phyloP scores from a whole-genome alignment of 2,329 filamentous ascomycete genomes.

The Fusarium oligoseptatum region DNA sequence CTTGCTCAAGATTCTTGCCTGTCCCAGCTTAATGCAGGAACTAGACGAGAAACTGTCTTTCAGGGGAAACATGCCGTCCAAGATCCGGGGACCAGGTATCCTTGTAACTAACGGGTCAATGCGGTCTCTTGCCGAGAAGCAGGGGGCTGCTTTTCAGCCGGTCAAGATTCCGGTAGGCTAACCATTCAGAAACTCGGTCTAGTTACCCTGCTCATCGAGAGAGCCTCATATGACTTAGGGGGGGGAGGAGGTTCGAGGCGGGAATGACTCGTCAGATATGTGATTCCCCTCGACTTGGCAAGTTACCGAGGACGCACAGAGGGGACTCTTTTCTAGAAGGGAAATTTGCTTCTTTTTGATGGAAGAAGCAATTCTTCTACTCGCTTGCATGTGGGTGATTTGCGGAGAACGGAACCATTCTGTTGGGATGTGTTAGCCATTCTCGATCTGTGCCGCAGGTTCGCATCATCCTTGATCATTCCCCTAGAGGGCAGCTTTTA shows the following conservation, averaged over 20 bases:
- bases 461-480: neutral
- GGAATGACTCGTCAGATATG: neutral
- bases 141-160: neutral
- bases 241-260: neutral
- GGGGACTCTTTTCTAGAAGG: neutral
- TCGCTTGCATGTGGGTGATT: neutral
- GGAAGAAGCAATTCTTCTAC: neutral
- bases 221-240: neutral
- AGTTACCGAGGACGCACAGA: neutral
- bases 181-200: neutral
- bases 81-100: neutral
- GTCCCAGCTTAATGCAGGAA: conserved; percentile 1
- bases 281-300: neutral
- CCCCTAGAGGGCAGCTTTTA: neutral
- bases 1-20: neutral
- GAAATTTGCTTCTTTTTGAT: neutral
- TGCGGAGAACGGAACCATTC: neutral
- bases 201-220: neutral
- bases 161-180: neutral
- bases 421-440: neutral
- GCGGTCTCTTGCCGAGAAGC: neutral
- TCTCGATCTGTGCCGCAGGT: neutral
- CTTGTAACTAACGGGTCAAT: conserved; percentile 1
- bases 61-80: neutral
- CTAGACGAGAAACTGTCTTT: neutral